Evolutionary conservation across 495 filamentous ascomycete genomes (phyloP).

Genomic region (Xylaria flabelliformis): DNA sequence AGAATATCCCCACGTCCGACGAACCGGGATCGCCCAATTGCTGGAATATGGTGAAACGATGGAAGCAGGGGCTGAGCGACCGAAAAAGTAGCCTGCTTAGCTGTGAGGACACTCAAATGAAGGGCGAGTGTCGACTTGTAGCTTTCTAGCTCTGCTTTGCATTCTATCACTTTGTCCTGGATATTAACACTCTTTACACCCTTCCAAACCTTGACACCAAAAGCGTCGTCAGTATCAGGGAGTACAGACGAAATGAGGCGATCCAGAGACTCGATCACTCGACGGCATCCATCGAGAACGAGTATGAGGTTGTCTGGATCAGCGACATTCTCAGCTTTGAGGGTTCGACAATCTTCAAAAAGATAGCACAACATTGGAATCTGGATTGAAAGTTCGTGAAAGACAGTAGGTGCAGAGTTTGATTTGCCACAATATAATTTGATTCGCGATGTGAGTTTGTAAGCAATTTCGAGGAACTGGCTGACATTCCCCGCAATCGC

Average conservation of each 20-base stretch:
- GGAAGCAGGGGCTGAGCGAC: slow-evolving; percentile 3
- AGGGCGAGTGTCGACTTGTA: slow-evolving; percentile 21
- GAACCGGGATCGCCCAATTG: slow-evolving; percentile 11
- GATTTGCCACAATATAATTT: slow-evolving; percentile 19
- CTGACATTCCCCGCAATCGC: slow-evolving; percentile 19
- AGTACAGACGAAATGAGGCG: slow-evolving; percentile 8
- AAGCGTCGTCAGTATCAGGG: not conserved
- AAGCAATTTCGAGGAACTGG: slow-evolving; percentile 15
- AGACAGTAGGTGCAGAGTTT: not conserved
- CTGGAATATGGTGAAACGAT: slow-evolving; percentile 9
- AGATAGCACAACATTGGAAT: slow-evolving; percentile 16
- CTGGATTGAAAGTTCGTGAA: slow-evolving; percentile 9
- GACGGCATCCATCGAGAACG: slow-evolving; percentile 21
- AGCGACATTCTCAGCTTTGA: slow-evolving; percentile 2
- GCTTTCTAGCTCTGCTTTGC: slow-evolving; percentile 12
- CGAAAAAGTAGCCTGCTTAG: not conserved
- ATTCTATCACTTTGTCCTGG: slow-evolving; percentile 1
- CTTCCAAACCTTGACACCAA: slow-evolving; percentile 15
- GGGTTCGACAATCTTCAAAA: slow-evolving; percentile 10
- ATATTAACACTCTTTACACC: slow-evolving; percentile 7
- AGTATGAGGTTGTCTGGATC: not conserved
- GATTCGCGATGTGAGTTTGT: slow-evolving; percentile 15
- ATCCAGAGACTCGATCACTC: slow-evolving; percentile 17
- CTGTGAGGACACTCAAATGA: slow-evolving; percentile 6
- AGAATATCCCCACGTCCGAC: slow-evolving; percentile 15